phyloP scores from a whole-genome alignment of 768 basidiomycete species.

The Harrya chromipes region DNA sequence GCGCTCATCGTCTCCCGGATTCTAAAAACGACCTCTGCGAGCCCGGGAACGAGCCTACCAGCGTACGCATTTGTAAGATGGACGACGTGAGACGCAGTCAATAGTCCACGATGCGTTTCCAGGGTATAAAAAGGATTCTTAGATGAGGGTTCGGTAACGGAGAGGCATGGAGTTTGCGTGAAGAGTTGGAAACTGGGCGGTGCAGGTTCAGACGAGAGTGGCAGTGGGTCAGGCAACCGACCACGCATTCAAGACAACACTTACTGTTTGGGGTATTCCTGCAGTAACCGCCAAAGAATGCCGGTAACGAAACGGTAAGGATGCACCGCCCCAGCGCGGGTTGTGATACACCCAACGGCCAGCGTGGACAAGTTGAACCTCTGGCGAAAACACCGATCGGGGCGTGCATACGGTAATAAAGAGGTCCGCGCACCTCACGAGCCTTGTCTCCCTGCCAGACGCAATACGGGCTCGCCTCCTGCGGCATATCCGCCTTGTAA shows the following conservation, averaged over 20 bases:
- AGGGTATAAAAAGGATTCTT: constrained; percentile 35
- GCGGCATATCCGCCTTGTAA: constrained; percentile 51
- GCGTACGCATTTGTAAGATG: constrained; percentile 58
- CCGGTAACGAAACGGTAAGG: constrained; percentile 69
- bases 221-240: constrained; percentile 4
- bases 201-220: background rate
- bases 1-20: constrained; percentile 60
- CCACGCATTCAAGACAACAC: constrained; percentile 15
- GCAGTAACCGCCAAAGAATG: constrained; percentile 51
- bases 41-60: constrained; percentile 42
- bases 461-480: constrained; percentile 35
- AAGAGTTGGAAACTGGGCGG: constrained; percentile 36
- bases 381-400: constrained; percentile 31
- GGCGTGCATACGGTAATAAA: background rate
- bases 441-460: constrained; percentile 35
- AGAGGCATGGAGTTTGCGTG: constrained; percentile 42
- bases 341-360: constrained; percentile 49
- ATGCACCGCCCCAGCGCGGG: constrained; percentile 59
- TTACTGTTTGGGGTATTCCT: constrained; percentile 41
- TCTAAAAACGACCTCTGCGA: constrained; percentile 30
- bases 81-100: constrained; percentile 42
- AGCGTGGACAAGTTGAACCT: constrained; percentile 45
- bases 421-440: constrained; percentile 28
- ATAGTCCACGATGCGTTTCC: constrained; percentile 40
- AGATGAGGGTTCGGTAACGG: constrained; percentile 30